Evolutionary conservation across 768 basidiomycete species (phyloP).

Genomic region (Hydnum rufescens): DNA sequence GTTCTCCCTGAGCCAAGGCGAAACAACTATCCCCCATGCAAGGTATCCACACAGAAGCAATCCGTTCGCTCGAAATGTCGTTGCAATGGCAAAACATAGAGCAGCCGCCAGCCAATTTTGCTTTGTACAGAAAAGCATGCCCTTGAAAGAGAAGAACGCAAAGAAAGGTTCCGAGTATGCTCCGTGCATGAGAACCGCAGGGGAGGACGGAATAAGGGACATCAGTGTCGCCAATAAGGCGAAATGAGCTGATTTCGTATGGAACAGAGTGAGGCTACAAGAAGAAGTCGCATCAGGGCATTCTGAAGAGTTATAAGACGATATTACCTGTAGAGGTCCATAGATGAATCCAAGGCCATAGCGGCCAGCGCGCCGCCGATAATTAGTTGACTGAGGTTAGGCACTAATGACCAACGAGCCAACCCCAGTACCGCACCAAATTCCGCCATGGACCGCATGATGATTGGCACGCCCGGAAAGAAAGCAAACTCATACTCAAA

Average conservation of each 20-base stretch:
- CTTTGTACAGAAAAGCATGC: slow-evolving; percentile 37
- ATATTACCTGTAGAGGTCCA: slow-evolving; percentile 9
- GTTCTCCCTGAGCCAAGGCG: slow-evolving; percentile 27
- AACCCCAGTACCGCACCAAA: slow-evolving; percentile 1
- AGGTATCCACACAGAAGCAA: slow-evolving; percentile 59
- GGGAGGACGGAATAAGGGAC: slow-evolving; percentile 66
- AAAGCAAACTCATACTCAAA: slow-evolving; percentile 84
- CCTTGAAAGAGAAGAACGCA: slow-evolving; percentile 58
- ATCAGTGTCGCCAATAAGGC: slow-evolving; percentile 44
- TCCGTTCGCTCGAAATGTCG: slow-evolving; percentile 58
- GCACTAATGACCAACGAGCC: slow-evolving; percentile 7
- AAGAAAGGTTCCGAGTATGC: slow-evolving; percentile 78
- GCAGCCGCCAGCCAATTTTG: slow-evolving; percentile 35
- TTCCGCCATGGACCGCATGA: slow-evolving; percentile 25
- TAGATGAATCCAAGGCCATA: slow-evolving; percentile 6
- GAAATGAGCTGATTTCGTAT: slow-evolving; percentile 34
- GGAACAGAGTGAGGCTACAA: slow-evolving; percentile 30
- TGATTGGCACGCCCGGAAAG: slow-evolving; percentile 42
- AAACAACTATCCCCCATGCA: slow-evolving; percentile 45
- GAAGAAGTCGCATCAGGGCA: neutral
- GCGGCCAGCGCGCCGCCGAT: slow-evolving; percentile 5
- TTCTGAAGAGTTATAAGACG: neutral
- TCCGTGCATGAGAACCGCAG: slow-evolving; percentile 46
- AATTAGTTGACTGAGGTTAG: slow-evolving; percentile 14
- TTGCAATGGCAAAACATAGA: slow-evolving; percentile 41